Evolutionary conservation across 768 basidiomycete genomes (phyloP), one percentile per base, ranked within the genome.

Genomic region (Cystofilobasidium macerans): DNA sequence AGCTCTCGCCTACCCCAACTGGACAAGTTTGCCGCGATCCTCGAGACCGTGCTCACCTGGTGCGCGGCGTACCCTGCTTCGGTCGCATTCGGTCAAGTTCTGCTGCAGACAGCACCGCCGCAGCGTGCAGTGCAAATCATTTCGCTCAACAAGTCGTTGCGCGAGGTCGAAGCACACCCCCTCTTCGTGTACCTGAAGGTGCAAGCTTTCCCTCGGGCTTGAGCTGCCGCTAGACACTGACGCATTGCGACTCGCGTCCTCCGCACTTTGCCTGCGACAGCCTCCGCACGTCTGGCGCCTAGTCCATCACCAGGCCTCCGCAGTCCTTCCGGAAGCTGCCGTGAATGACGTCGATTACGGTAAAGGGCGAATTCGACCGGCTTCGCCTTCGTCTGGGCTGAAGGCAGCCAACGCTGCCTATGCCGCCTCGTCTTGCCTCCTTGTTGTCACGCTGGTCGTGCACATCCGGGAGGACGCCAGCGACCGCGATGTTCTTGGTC

Each of bases 181-280:
- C 82, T 87, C 68, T 86, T 95, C 30, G 73, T 87, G 0, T 87
- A 89, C 72, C 81, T 94, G 14, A 85, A 87, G 0, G 84, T 87
- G 14, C 89, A 89, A 0, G 88, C 90, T 69, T 84, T 93, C 62
- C 93, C n/a, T 89, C 89, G 89, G 92, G 72, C 82, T 93, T 76
- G 7, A 69, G 75, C 4, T 61, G 73, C 36, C 36, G 36, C 36
- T 14, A 40, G n/a, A n/a, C n/a, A n/a, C n/a, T n/a, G n/a, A n/a
- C n/a, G n/a, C n/a, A n/a, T n/a, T n/a, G n/a, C n/a, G n/a, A n/a
- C n/a, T n/a, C n/a, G n/a, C n/a, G n/a, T n/a, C n/a, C n/a, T n/a
- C n/a, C n/a, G n/a, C n/a, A n/a, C n/a, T n/a, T n/a, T n/a, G n/a
- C n/a, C n/a, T n/a, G n/a, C n/a, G n/a, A n/a, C 51, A 60, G 67